A percentile compares a stretch with the other conserved stretches of the same genome.
These are phyloP conservation scores for Rehmannia glutinosa DNA, from an alignment of 257 asterid genomes.

Conservation along the genomic window DNA sequence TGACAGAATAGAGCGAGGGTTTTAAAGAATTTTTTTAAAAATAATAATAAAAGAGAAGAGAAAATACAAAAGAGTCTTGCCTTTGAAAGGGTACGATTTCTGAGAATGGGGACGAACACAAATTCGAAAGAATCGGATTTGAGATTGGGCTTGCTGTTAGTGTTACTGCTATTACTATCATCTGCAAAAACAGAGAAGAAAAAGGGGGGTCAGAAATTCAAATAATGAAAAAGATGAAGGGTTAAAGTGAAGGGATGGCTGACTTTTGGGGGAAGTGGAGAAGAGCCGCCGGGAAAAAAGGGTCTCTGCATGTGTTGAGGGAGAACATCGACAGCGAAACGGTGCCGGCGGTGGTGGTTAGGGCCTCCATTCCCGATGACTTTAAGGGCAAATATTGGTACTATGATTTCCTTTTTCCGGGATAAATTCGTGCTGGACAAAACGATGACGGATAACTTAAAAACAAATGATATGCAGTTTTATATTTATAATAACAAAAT, in stretches of 20 bases:
- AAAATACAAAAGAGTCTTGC: constrained; percentile 11
- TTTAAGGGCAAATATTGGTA: not conserved
- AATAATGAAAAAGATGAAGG: no score
- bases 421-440: not conserved
- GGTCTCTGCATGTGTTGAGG: constrained; percentile 32
- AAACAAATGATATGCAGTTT: no score
- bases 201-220: no score
- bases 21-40: no score
- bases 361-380: constrained; percentile 51
- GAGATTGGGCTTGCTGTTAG: constrained; percentile 44
- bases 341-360: constrained; percentile 37
- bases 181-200: no score
- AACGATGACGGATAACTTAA: no score
- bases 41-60: not conserved
- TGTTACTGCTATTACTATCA: constrained; percentile 26
- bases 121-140: constrained; percentile 34
- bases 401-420: not conserved
- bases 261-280: no score
- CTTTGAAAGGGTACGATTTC: constrained; percentile 52
- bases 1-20: no score
- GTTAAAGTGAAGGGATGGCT: no score
- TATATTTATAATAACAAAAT: no score
- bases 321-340: constrained; percentile 47
- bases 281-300: not conserved
- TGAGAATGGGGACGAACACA: constrained; percentile 40